Evolutionary conservation across 345 rosid species (phyloP).

Genomic region (Eucalyptus sp.): DNA sequence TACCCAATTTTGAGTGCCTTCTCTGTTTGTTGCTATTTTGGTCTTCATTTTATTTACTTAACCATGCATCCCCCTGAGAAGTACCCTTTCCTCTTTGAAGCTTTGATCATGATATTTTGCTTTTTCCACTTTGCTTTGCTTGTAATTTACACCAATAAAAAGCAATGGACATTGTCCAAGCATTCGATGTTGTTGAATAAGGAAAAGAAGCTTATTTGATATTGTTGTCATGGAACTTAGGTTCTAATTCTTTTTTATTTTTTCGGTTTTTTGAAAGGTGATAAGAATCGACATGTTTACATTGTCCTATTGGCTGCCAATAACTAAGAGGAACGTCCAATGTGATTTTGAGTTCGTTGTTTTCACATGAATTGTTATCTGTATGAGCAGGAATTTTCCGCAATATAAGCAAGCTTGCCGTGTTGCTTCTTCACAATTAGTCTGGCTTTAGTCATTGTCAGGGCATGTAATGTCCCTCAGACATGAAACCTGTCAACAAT

Average conservation of each 20-base stretch:
- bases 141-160: slow-evolving; percentile 16
- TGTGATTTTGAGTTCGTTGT: background rate
- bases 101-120: slow-evolving; percentile 34
- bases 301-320: background rate
- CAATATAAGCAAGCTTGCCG: background rate
- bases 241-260: background rate
- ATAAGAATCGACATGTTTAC: background rate
- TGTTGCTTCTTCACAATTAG: background rate
- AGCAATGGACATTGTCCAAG: slow-evolving; percentile 17
- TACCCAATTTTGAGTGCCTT: slow-evolving; percentile 6
- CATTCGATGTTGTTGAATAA: background rate
- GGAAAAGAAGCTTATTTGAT: background rate
- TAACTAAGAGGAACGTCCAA: background rate
- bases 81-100: slow-evolving; percentile 38
- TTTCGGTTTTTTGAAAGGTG: background rate
- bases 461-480: background rate
- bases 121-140: slow-evolving; percentile 17
- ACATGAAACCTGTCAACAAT: background rate
- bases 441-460: background rate
- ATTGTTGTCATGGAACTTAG: background rate
- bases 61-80: slow-evolving; percentile 24
- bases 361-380: background rate
- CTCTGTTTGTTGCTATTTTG: slow-evolving; percentile 30
- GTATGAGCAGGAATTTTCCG: background rate
- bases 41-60: slow-evolving; percentile 57